phyloP scores from a whole-genome alignment of 352 stramenopile genomes.

The Globisporangium alternatum region DNA sequence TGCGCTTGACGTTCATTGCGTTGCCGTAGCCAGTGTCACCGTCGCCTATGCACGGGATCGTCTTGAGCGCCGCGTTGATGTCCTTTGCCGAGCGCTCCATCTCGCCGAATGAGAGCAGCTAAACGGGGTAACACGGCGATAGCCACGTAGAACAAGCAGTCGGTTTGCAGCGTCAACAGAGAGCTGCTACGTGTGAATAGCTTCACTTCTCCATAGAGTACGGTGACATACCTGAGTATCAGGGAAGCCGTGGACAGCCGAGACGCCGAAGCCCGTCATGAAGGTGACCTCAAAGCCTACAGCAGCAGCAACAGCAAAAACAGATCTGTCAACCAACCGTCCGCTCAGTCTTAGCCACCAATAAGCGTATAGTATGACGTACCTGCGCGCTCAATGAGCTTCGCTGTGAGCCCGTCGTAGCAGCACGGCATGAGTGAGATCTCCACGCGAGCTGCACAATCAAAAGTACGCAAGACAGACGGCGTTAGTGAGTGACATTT shows the following conservation, averaged over 20 bases:
- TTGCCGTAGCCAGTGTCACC: conserved; percentile 93
- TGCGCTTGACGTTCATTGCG: conserved; percentile 92
- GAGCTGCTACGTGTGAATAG: not conserved
- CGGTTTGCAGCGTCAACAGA: no score
- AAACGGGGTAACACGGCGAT: conserved; percentile 21
- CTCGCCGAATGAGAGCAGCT: conserved; percentile 67
- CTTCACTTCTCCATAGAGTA: no score
- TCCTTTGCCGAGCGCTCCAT: conserved; percentile 44
- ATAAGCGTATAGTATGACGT: not conserved
- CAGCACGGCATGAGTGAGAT: conserved; percentile 88
- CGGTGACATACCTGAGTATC: conserved; percentile 53
- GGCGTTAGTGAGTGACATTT: not conserved
- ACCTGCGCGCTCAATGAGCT: conserved; percentile 79
- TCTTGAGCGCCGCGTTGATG: conserved; percentile 42
- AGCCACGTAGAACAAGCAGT: not conserved
- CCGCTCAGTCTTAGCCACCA: not conserved
- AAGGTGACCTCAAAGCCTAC: conserved; percentile 89
- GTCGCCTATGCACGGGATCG: conserved; percentile 78
- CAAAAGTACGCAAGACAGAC: not conserved
- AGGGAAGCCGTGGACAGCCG: conserved; percentile 80
- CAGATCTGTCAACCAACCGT: no score
- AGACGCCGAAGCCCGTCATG: conserved; percentile 93
- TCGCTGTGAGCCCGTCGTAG: conserved; percentile 90
- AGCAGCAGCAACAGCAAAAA: not conserved
- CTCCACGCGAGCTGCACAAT: conserved; percentile 32